Base-by-base conservation (phyloP, 257 asterid species). In the Verbascum thapsus region DNA sequence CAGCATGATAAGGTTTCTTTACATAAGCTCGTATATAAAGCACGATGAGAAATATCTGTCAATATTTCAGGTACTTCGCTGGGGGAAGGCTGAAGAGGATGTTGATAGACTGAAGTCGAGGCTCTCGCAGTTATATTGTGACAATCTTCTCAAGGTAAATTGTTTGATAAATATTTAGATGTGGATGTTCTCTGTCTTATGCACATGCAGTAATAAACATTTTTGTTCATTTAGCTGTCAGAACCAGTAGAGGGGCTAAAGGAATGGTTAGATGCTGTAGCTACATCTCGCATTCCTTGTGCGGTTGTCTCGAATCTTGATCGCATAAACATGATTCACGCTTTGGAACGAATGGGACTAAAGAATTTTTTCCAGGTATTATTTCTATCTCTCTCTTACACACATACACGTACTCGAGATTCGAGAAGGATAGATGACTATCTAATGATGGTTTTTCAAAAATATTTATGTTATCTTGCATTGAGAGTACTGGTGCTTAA, bases 251-350 rank as follows among this genome's bases (percentile, higher is more conserved):
- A 85, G 63, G 97, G 99, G 32, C 68, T 94, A 66, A 94, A 77
- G 57, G 97, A 90, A 68, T 94, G 99, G 99, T 79, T 94, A 76
- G 99, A 85, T 75, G 96, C 96, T 44, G 75, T 94, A 43, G 78
- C 84, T 69, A 85, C 95, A 57, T 89, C 91, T 55, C 95, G 87
- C 71, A 84, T 94, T 74, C 97, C 99, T 57, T 94, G 99, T 70
- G 96, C 99, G 42, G 87, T 85, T 76, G 99, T 94, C 66, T 94
- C 99, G 47, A 85, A 90, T 77, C 85, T 94, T 70, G 95, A 84
- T 70, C 88, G 95, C 57, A 90, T 68, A 74, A 78, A 63, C 75
- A 83, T 94, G 95, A 85, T 85, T 45, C 88, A 81, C 16, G 66
- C 86, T 41, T 78, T 94, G 57, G 95, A 87, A 42, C 80, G 86